A percentile compares a stretch with the other conserved stretches of the same genome.
phyloP scores from a whole-genome alignment of 2,329 filamentous ascomycete genomes.

The Stagonosporopsis vannaccii region DNA sequence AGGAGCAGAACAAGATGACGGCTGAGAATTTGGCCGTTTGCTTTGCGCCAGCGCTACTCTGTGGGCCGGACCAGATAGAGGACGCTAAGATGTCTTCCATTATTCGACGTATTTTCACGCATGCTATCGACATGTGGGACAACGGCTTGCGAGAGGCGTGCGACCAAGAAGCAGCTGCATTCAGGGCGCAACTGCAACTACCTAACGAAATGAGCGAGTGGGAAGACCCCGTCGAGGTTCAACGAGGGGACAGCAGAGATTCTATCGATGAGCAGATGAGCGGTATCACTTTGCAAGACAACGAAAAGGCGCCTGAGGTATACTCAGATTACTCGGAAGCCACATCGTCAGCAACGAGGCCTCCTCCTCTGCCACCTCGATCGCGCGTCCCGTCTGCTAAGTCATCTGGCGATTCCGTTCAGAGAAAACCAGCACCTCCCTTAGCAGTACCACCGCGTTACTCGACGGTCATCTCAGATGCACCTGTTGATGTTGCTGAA shows the following conservation, averaged over 20 bases:
- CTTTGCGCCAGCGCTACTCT: conserved; percentile 61
- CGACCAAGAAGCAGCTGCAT: conserved; percentile 46
- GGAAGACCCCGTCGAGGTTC: conserved; percentile 56
- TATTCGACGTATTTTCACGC: conserved; percentile 58
- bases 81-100: conserved; percentile 63
- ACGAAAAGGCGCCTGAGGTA: conserved; percentile 39
- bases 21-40: conserved; percentile 62
- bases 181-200: conserved; percentile 51
- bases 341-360: conserved; percentile 21
- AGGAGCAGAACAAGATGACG: conserved; percentile 63
- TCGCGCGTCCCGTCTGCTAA: conserved; percentile 33
- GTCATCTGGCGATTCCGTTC: conserved; percentile 41
- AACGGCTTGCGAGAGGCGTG: conserved; percentile 54
- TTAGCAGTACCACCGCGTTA: conserved; percentile 53
- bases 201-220: conserved; percentile 53
- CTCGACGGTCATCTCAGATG: conserved; percentile 53
- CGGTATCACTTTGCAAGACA: conserved; percentile 54
- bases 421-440: conserved; percentile 54
- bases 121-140: conserved; percentile 57
- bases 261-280: conserved; percentile 49
- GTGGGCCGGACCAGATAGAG: conserved; percentile 62
- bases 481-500: conserved; percentile 43
- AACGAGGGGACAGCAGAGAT: conserved; percentile 30
- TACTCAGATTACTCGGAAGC: conserved; percentile 26
- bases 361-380: conserved; percentile 52